Conservation (phyloP, 768 basidiomycete genomes). For the Rhodotorula babjevae region DNA sequence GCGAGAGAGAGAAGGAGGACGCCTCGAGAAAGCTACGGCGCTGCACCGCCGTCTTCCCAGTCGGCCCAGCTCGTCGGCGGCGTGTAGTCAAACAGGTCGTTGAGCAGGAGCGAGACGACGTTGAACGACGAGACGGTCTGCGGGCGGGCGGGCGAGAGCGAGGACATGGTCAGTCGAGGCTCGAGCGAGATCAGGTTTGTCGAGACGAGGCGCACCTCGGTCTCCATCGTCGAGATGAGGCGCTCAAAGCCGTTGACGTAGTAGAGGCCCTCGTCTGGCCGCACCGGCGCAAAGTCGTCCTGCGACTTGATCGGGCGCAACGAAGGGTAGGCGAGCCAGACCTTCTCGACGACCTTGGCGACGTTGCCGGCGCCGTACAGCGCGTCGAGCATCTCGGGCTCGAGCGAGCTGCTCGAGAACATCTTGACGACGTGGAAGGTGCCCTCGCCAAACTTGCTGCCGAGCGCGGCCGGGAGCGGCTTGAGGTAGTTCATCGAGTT, state of each 20-base stretch:
- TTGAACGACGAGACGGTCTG: constrained; percentile 42
- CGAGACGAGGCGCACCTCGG: constrained; percentile 56
- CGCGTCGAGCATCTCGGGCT: constrained; percentile 64
- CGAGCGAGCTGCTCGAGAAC: constrained; percentile 64
- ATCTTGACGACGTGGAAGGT: constrained; percentile 75
- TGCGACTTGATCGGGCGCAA: constrained; percentile 47
- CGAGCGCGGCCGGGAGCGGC: constrained; percentile 1
- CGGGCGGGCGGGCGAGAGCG: too few species aligned
- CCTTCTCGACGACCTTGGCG: constrained; percentile 76
- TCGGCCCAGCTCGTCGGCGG: constrained; percentile 38
- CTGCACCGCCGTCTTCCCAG: constrained; percentile 14
- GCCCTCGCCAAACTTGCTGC: constrained; percentile 36
- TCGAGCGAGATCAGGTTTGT: not conserved
- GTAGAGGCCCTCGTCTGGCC: constrained; percentile 71
- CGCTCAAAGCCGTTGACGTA: constrained; percentile 91
- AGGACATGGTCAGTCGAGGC: not conserved
- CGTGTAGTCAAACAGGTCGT: constrained; percentile 39
- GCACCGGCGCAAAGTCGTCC: constrained; percentile 64
- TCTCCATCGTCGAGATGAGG: constrained; percentile 90
- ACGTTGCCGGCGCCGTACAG: constrained; percentile 63
- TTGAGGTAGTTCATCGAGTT: constrained; percentile 75
- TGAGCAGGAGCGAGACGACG: constrained; percentile 29
- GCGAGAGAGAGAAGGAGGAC: too few species aligned
- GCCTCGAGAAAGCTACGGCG: not conserved
- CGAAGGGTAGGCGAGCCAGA: constrained; percentile 50